These are phyloP conservation scores for Sphagnum contortum DNA, from an alignment of 225 moss, liverwort and hornwort genomes.

Conservation along the genomic window DNA sequence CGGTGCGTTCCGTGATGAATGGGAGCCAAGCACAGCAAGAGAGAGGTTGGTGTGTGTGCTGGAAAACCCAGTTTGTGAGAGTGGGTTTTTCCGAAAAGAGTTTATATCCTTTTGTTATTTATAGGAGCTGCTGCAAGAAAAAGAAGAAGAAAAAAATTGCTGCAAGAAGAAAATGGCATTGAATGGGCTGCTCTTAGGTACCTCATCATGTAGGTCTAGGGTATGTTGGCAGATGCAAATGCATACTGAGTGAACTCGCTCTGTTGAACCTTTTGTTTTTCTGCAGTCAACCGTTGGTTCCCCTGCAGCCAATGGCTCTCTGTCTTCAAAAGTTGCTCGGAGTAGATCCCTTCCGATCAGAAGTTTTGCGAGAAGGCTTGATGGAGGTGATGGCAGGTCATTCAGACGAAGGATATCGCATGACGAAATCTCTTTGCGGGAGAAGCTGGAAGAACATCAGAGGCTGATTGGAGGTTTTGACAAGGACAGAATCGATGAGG, in stretches of 20 bases:
- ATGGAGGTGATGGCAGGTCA: conserved; percentile 15
- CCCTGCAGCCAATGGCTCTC: conserved; percentile 22
- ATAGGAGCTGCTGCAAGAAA: no score
- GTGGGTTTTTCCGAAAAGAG: background rate
- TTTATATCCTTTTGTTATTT: background rate
- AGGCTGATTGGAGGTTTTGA: no score
- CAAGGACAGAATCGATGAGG: no score
- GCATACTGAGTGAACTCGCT: background rate
- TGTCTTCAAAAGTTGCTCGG: conserved; percentile 25
- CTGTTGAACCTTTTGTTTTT: background rate
- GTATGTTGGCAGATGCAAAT: no score
- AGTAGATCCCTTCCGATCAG: conserved; percentile 28
- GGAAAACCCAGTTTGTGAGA: background rate
- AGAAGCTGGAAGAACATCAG: no score
- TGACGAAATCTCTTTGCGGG: no score
- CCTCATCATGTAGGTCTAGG: no score
- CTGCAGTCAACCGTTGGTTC: conserved; percentile 11
- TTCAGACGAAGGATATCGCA: conserved; percentile 11
- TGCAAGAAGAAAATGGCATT: no score
- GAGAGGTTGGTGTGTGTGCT: conserved; percentile 14
- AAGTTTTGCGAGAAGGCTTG: conserved; percentile 14
- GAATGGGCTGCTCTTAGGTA: no score
- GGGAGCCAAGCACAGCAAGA: conserved; percentile 52
- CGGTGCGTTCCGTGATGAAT: conserved; percentile 25
- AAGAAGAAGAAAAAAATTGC: no score